phyloP scores from a whole-genome alignment of 2,329 filamentous ascomycete genomes.

The Alternaria viburni region DNA sequence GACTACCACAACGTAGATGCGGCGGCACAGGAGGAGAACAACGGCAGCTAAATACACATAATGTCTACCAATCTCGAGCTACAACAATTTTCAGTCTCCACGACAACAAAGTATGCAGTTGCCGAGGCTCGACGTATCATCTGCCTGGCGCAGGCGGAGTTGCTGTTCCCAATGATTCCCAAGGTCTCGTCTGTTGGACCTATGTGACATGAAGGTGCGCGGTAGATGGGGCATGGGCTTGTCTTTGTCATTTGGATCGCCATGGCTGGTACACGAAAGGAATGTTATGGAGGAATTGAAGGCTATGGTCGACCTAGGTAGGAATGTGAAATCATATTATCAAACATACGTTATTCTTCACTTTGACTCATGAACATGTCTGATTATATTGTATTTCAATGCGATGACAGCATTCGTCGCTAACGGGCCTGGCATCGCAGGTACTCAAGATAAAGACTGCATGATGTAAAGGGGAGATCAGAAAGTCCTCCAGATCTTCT shows the following conservation, averaged over 20 bases:
- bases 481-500: neutral
- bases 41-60: slow-evolving; percentile 35
- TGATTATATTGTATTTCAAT: neutral
- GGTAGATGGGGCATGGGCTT: slow-evolving; percentile 25
- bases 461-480: neutral
- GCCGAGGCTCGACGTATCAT: slow-evolving; percentile 16
- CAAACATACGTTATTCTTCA: slow-evolving; percentile 8
- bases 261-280: slow-evolving; percentile 18
- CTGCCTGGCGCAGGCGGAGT: slow-evolving; percentile 21
- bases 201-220: slow-evolving; percentile 13
- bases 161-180: slow-evolving; percentile 22
- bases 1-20: slow-evolving; percentile 94
- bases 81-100: slow-evolving; percentile 18
- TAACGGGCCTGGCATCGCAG: neutral
- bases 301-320: slow-evolving; percentile 15
- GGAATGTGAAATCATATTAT: slow-evolving; percentile 18
- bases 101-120: slow-evolving; percentile 16
- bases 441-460: neutral
- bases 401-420: neutral
- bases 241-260: slow-evolving; percentile 16
- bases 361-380: neutral
- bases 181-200: slow-evolving; percentile 22
- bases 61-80: slow-evolving; percentile 5
- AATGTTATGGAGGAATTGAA: slow-evolving; percentile 10
- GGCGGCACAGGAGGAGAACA: slow-evolving; percentile 57